Conservation (phyloP, 2,329 filamentous ascomycete species). For the Delphinella strobiligena region DNA sequence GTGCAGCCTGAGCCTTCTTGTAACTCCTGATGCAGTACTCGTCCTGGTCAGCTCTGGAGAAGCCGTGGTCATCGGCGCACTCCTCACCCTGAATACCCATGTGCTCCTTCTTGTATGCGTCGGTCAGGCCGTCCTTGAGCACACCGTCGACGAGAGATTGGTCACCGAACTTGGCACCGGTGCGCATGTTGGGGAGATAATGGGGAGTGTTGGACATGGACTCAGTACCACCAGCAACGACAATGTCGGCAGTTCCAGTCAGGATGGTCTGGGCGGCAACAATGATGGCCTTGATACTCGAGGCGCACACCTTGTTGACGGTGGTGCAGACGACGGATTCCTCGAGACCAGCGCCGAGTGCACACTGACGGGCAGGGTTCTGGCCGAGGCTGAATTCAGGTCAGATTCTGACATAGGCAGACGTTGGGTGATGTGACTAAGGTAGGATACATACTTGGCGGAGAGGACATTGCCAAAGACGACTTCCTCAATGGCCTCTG, state of each 20-base stretch:
- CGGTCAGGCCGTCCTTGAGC: constrained; percentile 85
- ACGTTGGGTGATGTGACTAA: constrained; percentile 5
- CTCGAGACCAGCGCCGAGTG: constrained; percentile 74
- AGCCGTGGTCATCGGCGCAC: constrained; percentile 70
- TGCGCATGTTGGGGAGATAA: constrained; percentile 81
- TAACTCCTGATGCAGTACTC: constrained; percentile 93
- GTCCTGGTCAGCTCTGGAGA: constrained; percentile 79
- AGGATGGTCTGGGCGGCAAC: constrained; percentile 95
- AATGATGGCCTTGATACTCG: constrained; percentile 85
- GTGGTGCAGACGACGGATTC: constrained; percentile 76
- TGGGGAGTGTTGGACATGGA: constrained; percentile 98
- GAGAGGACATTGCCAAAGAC: constrained; percentile 98
- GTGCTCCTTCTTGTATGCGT: constrained; percentile 91
- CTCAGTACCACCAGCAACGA: constrained; percentile 90
- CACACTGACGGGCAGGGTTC: constrained; percentile 90
- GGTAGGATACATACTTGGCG: constrained; percentile 56
- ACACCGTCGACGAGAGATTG: constrained; percentile 81
- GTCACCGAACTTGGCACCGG: constrained; percentile 87
- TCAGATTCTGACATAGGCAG: no score
- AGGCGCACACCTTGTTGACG: constrained; percentile 98
- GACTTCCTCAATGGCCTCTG: constrained; percentile 85
- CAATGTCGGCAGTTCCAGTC: constrained; percentile 81
- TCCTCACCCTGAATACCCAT: constrained; percentile 93
- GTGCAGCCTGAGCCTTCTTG: constrained; percentile 80
- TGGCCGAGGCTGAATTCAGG: constrained; percentile 64